phyloP scores from a whole-genome alignment of 805 yeast genomes.

The Ogataea minuta region DNA sequence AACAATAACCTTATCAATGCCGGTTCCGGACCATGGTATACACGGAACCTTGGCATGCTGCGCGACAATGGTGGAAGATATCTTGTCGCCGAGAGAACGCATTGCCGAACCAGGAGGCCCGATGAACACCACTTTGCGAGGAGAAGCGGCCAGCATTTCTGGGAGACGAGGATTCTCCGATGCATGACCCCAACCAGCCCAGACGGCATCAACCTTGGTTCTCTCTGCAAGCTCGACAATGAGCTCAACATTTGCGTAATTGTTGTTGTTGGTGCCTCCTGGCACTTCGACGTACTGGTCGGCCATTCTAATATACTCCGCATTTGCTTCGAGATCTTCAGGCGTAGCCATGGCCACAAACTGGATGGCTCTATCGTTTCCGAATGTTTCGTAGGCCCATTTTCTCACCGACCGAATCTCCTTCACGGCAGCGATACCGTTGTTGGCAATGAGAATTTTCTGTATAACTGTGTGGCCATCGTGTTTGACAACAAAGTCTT shows the following conservation, averaged over 20 bases:
- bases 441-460: slow-evolving; percentile 89
- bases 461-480: slow-evolving; percentile 95
- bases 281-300: slow-evolving; percentile 98
- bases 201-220: slow-evolving; percentile 94
- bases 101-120: slow-evolving; percentile 99
- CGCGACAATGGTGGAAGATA: slow-evolving; percentile 96
- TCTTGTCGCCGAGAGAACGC: slow-evolving; percentile 99
- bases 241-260: slow-evolving; percentile 95
- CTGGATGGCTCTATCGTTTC: slow-evolving; percentile 88
- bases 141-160: slow-evolving; percentile 89
- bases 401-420: slow-evolving; percentile 96
- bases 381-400: slow-evolving; percentile 99
- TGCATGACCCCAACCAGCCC: slow-evolving; percentile 99
- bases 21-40: slow-evolving; percentile 99
- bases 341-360: slow-evolving; percentile 99
- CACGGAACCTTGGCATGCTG: slow-evolving; percentile 98
- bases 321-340: slow-evolving; percentile 95
- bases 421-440: slow-evolving; percentile 99
- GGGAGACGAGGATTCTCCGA: slow-evolving; percentile 97
- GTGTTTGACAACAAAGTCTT: slow-evolving; percentile 78
- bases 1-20: slow-evolving; percentile 76
- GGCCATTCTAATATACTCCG: slow-evolving; percentile 98
- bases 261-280: slow-evolving; percentile 98
- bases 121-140: slow-evolving; percentile 84
- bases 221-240: slow-evolving; percentile 98